Conservation (phyloP, 2,329 filamentous ascomycete species). For the Falciphora oryzae region DNA sequence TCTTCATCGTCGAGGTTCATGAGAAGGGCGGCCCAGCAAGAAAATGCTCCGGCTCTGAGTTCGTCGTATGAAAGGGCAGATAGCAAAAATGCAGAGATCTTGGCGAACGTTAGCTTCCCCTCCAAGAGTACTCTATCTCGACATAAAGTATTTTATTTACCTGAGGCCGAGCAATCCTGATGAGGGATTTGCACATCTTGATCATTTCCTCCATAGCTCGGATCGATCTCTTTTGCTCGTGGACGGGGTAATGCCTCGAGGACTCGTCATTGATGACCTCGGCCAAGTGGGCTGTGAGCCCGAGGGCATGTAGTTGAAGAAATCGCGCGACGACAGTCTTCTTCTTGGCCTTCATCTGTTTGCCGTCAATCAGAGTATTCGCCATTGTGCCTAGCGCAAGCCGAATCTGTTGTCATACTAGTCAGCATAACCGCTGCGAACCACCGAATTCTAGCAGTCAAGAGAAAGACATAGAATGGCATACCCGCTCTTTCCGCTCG, state of each 20-base stretch:
- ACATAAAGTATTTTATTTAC: constrained; percentile 38
- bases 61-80: constrained; percentile 71
- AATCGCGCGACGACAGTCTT: constrained; percentile 63
- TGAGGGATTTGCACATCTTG: constrained; percentile 63
- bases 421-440: neutral
- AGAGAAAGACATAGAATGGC: constrained; percentile 17
- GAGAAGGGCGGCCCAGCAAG: constrained; percentile 78
- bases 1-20: constrained; percentile 66
- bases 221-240: constrained; percentile 72
- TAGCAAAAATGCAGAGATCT: constrained; percentile 89
- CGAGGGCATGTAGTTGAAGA: constrained; percentile 76
- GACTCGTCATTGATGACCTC: constrained; percentile 67
- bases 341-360: constrained; percentile 30
- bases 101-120: constrained; percentile 20
- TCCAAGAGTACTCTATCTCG: neutral
- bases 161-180: constrained; percentile 79
- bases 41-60: constrained; percentile 73
- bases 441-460: neutral
- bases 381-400: constrained; percentile 43
- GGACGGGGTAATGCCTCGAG: constrained; percentile 44
- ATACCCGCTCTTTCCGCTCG: constrained; percentile 51
- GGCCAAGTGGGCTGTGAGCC: constrained; percentile 78
- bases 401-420: constrained; percentile 34
- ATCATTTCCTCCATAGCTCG: constrained; percentile 86
- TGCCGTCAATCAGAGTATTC: constrained; percentile 17